A percentile compares a stretch with the other conserved stretches of the same genome.
These are phyloP conservation scores for Crithidia thermophila DNA, from an alignment of 208 protist genomes.

Conservation along the genomic window DNA sequence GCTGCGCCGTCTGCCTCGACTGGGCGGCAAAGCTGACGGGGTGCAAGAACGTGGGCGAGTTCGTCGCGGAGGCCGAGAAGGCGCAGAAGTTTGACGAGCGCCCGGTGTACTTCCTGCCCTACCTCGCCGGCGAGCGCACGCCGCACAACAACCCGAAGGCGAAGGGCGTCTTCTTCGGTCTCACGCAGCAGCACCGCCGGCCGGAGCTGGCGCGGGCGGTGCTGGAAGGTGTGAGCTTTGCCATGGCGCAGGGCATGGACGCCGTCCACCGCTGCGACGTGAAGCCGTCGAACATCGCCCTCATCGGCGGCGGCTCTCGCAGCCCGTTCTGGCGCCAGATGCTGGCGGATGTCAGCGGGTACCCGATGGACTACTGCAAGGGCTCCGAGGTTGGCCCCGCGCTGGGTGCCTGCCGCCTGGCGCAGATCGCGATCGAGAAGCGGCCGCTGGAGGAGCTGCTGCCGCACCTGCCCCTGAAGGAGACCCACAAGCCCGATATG, in stretches of 20 bases:
- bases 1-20: slow-evolving; percentile 76
- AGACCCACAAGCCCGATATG: slow-evolving; percentile 62
- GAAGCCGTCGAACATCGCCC: slow-evolving; percentile 54
- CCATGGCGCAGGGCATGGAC: slow-evolving; percentile 74
- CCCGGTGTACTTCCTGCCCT: slow-evolving; percentile 71
- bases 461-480: slow-evolving; percentile 51
- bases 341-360: slow-evolving; percentile 70
- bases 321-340: slow-evolving; percentile 81
- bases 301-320: slow-evolving; percentile 70
- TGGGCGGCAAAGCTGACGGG: slow-evolving; percentile 73
- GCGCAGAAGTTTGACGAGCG: slow-evolving; percentile 55
- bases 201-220: slow-evolving; percentile 64
- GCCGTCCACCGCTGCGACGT: slow-evolving; percentile 75
- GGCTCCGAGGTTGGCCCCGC: slow-evolving; percentile 72
- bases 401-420: slow-evolving; percentile 66
- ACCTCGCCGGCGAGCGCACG: slow-evolving; percentile 74
- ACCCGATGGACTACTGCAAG: slow-evolving; percentile 64
- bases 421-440: slow-evolving; percentile 69
- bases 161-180: slow-evolving; percentile 79
- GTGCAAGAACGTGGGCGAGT: slow-evolving; percentile 57
- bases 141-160: slow-evolving; percentile 80
- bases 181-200: slow-evolving; percentile 65
- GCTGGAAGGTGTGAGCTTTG: slow-evolving; percentile 78
- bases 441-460: slow-evolving; percentile 57
- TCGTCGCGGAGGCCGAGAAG: slow-evolving; percentile 59